Percentiles rank a stretch among this genome's conserved stretches.
Evolutionary conservation across 2,329 filamentous ascomycete species (phyloP).

Genomic region (Calonectria honghensis): DNA sequence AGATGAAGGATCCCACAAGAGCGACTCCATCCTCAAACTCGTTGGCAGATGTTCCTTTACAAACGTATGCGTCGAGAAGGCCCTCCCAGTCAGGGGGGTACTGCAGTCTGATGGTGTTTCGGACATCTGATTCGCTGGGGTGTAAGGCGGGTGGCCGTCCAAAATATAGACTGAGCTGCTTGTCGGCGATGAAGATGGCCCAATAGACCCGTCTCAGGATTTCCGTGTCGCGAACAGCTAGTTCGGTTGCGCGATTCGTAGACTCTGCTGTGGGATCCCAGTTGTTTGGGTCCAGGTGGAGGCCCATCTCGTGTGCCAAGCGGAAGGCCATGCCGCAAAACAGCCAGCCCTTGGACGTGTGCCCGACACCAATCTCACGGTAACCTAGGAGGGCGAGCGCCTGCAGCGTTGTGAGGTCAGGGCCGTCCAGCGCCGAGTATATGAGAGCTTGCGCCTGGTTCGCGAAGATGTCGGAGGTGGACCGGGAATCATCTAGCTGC

Average conservation of each 20-base stretch:
- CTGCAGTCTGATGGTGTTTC: constrained; percentile 68
- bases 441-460: constrained; percentile 67
- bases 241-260: constrained; percentile 49
- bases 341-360: constrained; percentile 70
- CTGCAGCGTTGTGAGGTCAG: constrained; percentile 68
- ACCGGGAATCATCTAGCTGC: constrained; percentile 63
- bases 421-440: constrained; percentile 65
- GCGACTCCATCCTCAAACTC: constrained; percentile 68
- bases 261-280: constrained; percentile 65
- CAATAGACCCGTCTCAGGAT: constrained; percentile 70
- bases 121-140: constrained; percentile 69
- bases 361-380: constrained; percentile 67
- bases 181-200: constrained; percentile 70
- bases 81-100: constrained; percentile 70
- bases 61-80: constrained; percentile 69
- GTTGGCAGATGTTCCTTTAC: constrained; percentile 64
- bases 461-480: constrained; percentile 66
- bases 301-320: constrained; percentile 70
- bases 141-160: constrained; percentile 70
- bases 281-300: constrained; percentile 71
- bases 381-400: constrained; percentile 67
- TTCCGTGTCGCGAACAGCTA: constrained; percentile 63
- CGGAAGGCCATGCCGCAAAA: constrained; percentile 72
- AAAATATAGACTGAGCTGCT: constrained; percentile 71
- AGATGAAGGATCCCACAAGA: constrained; percentile 66